Conservation (phyloP, 2,329 filamentous ascomycete species). For the Hirsutella rhossiliensis region DNA sequence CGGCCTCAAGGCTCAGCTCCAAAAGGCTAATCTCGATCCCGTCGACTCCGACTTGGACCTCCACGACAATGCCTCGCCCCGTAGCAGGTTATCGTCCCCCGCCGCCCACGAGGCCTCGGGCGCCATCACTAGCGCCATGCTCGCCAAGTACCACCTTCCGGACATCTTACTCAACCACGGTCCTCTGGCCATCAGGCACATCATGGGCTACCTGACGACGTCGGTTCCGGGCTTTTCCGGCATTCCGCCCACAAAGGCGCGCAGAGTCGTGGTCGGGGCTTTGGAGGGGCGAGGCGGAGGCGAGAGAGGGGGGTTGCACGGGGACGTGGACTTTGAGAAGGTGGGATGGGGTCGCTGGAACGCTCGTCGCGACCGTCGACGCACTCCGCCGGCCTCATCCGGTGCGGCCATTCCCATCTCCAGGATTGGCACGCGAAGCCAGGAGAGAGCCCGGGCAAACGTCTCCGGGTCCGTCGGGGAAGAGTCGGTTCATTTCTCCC, state of each 20-base stretch:
- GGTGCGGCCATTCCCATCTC: slow-evolving; percentile 45
- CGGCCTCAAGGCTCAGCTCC: slow-evolving; percentile 58
- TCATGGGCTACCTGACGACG: slow-evolving; percentile 89
- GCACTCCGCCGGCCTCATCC: slow-evolving; percentile 28
- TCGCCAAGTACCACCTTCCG: slow-evolving; percentile 83
- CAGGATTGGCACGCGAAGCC: slow-evolving; percentile 28
- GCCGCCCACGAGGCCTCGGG: slow-evolving; percentile 57
- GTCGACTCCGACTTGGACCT: slow-evolving; percentile 84
- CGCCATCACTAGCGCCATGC: slow-evolving; percentile 70
- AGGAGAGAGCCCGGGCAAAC: slow-evolving; percentile 35
- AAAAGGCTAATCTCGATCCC: slow-evolving; percentile 45
- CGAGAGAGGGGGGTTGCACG: slow-evolving; percentile 48
- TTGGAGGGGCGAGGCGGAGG: slow-evolving; percentile 62
- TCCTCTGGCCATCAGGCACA: slow-evolving; percentile 83
- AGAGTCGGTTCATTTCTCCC: slow-evolving; percentile 65
- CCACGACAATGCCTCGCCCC: slow-evolving; percentile 40
- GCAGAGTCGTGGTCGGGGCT: slow-evolving; percentile 83
- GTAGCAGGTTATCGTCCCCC: slow-evolving; percentile 29
- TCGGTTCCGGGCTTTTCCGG: slow-evolving; percentile 86
- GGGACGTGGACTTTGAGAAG: slow-evolving; percentile 81
- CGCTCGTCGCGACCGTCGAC: slow-evolving; percentile 47
- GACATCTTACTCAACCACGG: slow-evolving; percentile 84
- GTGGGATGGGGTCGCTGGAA: slow-evolving; percentile 97
- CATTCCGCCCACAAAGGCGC: slow-evolving; percentile 80
- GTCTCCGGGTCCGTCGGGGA: slow-evolving; percentile 49